These are phyloP conservation scores for Schizophyllum amplum DNA, from an alignment of 1,284 basidiomycete genomes.

Conservation along the genomic window DNA sequence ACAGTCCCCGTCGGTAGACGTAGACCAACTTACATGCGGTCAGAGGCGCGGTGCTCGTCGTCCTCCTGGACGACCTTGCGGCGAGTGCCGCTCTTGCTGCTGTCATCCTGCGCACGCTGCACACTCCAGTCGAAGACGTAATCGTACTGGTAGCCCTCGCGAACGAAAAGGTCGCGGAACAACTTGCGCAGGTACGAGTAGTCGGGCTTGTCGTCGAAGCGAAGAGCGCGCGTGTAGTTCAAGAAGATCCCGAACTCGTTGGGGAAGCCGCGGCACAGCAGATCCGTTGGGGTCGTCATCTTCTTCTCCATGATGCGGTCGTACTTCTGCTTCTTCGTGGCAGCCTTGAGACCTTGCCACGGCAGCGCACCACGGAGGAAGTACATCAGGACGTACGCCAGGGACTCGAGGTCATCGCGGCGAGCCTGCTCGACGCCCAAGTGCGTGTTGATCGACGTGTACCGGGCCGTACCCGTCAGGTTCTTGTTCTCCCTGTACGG, in stretches of 20 bases:
- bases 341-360: conserved; percentile 42
- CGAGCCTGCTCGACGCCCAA: conserved; percentile 55
- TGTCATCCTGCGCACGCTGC: conserved; percentile 53
- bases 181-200: conserved; percentile 55
- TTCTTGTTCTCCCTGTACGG: conserved; percentile 34
- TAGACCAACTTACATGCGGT: conserved; percentile 60
- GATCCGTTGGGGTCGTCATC: not conserved
- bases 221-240: conserved; percentile 51
- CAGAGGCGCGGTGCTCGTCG: conserved; percentile 68
- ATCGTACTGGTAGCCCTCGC: conserved; percentile 96
- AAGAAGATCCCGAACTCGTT: conserved; percentile 35
- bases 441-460: conserved; percentile 67
- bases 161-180: conserved; percentile 84
- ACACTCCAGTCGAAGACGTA: conserved; percentile 99
- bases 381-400: conserved; percentile 60
- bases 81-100: conserved; percentile 46
- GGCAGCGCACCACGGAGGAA: conserved; percentile 54
- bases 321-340: conserved; percentile 58
- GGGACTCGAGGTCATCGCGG: conserved; percentile 55
- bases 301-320: conserved; percentile 2
- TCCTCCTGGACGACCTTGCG: conserved; percentile 76
- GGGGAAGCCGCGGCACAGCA: conserved; percentile 1
- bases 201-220: conserved; percentile 56
- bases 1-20: conserved; percentile 15
- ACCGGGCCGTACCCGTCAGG: conserved; percentile 56